These are phyloP conservation scores for Paecilomyces dactylethromorphus DNA, from an alignment of 2,329 filamentous ascomycete species.

Conservation along the genomic window DNA sequence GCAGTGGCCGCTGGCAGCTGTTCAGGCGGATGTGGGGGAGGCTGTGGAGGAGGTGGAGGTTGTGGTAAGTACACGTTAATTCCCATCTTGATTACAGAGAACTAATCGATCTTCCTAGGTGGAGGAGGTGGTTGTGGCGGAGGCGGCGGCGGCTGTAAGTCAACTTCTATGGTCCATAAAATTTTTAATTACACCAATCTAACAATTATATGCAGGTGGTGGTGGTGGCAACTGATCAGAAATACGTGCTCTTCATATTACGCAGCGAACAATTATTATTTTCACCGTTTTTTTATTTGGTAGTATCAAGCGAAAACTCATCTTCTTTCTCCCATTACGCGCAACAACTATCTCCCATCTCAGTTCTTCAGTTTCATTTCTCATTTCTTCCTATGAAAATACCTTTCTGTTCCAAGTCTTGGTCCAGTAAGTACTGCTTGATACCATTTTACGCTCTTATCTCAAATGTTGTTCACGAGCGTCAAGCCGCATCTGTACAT, in stretches of 20 bases:
- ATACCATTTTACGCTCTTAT: too few relatives aligned
- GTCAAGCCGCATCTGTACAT: too few relatives aligned
- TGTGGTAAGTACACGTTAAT: conserved; percentile 33
- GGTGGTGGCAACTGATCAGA: neutral
- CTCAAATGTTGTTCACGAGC: too few relatives aligned
- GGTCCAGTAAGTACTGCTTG: neutral
- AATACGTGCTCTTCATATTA: neutral
- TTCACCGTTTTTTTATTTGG: neutral
- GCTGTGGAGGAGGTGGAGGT: conserved; percentile 34
- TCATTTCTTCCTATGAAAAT: too few relatives aligned
- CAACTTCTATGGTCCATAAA: neutral
- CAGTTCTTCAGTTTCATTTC: too few relatives aligned
- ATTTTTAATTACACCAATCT: neutral
- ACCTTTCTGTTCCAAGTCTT: neutral
- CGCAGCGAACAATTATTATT: neutral
- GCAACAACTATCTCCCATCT: too few relatives aligned
- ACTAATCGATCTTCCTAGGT: conserved; percentile 14
- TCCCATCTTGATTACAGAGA: too few relatives aligned
- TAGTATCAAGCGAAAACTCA: neutral
- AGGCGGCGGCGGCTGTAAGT: conserved; percentile 13
- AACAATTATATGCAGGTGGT: neutral
- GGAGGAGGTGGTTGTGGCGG: conserved; percentile 35
- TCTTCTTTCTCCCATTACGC: too few relatives aligned
- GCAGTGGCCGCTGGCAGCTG: conserved; percentile 39
- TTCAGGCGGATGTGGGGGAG: conserved; percentile 36